These are phyloP conservation scores for Sporobolomyces pararoseus DNA, from an alignment of 768 basidiomycete species.

Conservation along the genomic window DNA sequence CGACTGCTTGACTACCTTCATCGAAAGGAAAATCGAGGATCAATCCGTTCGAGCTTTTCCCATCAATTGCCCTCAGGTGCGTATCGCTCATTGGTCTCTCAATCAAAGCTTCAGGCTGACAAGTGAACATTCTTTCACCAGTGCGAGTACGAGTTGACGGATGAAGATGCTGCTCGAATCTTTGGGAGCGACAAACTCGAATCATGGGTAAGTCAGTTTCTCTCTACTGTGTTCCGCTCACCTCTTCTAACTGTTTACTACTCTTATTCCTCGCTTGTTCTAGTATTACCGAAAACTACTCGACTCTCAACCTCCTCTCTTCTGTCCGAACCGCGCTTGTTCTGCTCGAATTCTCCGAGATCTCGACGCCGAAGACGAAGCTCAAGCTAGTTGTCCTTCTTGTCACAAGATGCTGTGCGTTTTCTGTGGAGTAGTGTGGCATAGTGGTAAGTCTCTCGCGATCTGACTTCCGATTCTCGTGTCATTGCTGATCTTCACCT, in stretches of 20 bases:
- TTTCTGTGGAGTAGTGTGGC: not conserved
- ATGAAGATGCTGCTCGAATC: not conserved
- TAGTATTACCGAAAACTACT: constrained; percentile 20
- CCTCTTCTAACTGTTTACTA: not conserved
- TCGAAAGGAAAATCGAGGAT: constrained; percentile 3
- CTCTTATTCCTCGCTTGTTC: not conserved
- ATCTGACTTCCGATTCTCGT: too few species aligned
- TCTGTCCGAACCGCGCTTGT: constrained; percentile 12
- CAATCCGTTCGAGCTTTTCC: not conserved
- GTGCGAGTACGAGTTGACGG: constrained; percentile 9
- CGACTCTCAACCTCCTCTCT: not conserved
- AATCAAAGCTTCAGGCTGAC: not conserved
- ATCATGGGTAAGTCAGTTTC: constrained; percentile 1
- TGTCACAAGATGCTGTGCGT: not conserved
- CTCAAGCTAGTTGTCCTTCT: not conserved
- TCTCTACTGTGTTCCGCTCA: too few species aligned
- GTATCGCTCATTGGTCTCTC: not conserved
- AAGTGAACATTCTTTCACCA: not conserved
- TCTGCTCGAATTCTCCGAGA: not conserved
- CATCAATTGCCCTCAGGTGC: not conserved
- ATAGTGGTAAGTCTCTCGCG: not conserved
- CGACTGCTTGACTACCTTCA: not conserved
- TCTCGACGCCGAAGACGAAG: not conserved
- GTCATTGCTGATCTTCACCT: too few species aligned
- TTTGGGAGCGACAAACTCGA: constrained; percentile 6